Percentiles rank a stretch among this genome's conserved stretches.
Conservation (phyloP, 1,139 yeast species). For the Hyphopichia buzzinii region DNA sequence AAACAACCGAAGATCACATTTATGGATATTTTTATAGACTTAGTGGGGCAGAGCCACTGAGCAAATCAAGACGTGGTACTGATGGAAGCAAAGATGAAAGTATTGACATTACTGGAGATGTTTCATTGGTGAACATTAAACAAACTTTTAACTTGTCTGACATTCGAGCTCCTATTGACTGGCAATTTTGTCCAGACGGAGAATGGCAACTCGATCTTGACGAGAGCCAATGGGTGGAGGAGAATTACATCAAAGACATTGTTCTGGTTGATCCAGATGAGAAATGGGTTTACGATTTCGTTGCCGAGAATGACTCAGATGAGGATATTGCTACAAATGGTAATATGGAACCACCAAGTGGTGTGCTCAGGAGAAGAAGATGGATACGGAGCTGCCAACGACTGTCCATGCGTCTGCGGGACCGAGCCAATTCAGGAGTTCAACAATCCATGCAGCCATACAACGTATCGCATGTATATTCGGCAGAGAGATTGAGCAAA, state of each 20-base stretch:
- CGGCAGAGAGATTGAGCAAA: slow-evolving; percentile 4
- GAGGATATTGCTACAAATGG: not conserved
- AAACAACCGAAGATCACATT: slow-evolving; percentile 1
- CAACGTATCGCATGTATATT: slow-evolving; percentile 1
- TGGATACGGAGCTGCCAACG: slow-evolving; percentile 45
- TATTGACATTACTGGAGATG: slow-evolving; percentile 13
- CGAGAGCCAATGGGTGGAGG: slow-evolving; percentile 57
- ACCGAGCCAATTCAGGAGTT: not conserved
- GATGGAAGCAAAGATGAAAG: slow-evolving; percentile 14
- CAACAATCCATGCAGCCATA: not conserved
- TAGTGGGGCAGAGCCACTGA: not conserved
- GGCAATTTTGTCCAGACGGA: slow-evolving; percentile 45
- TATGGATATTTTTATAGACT: not conserved
- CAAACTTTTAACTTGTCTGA: slow-evolving; percentile 23
- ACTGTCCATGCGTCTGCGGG: slow-evolving; percentile 2
- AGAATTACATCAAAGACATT: slow-evolving; percentile 47
- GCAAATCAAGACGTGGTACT: slow-evolving; percentile 10
- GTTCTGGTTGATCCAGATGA: slow-evolving; percentile 64
- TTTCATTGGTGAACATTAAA: slow-evolving; percentile 8
- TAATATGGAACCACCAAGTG: slow-evolving; percentile 8
- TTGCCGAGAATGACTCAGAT: slow-evolving; percentile 14
- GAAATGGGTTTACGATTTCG: slow-evolving; percentile 73
- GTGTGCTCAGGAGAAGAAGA: slow-evolving; percentile 48
- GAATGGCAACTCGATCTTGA: slow-evolving; percentile 62
- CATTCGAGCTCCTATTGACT: slow-evolving; percentile 54